Evolutionary conservation across 2,329 filamentous ascomycete species (phyloP), one percentile per base, ranked within the genome.

Genomic region (Sclerotinia sclerotiorum): DNA sequence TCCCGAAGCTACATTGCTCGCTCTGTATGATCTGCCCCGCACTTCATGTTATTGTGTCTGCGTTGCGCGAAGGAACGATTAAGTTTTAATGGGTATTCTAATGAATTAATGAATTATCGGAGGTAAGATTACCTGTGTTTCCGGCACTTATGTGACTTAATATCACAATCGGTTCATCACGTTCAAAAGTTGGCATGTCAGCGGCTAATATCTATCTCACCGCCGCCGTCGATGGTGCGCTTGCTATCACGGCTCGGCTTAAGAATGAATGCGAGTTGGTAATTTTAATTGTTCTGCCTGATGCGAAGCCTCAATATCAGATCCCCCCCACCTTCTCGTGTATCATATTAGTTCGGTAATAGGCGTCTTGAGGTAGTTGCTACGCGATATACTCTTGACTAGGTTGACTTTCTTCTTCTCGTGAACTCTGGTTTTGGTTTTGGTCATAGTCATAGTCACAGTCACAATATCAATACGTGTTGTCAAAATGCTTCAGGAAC

Each of bases 81-180:
- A 35, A 35, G 29, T 55, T 55, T 35, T 21, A 55, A 55, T 55
- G 19, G 32, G 21, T 29, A 21, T 6, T 32, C 29, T 35, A 21
- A 19, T 55, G 52, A 17, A 32, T 13, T 35, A 21, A 19, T 55
- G 52, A 17, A 32, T 13, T 35, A 10, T 35, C 6, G 29, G 8
- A 21, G 32, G 27, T 17, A 17, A 55, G 27, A 11, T 13, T 13
- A 21, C 5, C 8, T 8, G 29, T 35, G 8, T 19, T 35, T 55
- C 52, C 52, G 29, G 29, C 29, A 55, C 27, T n/a, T 35, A n/a
- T 55, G 52, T 55, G 52, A 55, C 52, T 54, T 54, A 6, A 54
- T 32, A 54, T 54, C 51, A 54, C 51, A 54, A 32, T 54, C 52
- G 27, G 27, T 13, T 55, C 52, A 55, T 32, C 52, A 55, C 52